Conservation (phyloP, 2,329 filamentous ascomycete species). For the Aaosphaeria pasadenensis region DNA sequence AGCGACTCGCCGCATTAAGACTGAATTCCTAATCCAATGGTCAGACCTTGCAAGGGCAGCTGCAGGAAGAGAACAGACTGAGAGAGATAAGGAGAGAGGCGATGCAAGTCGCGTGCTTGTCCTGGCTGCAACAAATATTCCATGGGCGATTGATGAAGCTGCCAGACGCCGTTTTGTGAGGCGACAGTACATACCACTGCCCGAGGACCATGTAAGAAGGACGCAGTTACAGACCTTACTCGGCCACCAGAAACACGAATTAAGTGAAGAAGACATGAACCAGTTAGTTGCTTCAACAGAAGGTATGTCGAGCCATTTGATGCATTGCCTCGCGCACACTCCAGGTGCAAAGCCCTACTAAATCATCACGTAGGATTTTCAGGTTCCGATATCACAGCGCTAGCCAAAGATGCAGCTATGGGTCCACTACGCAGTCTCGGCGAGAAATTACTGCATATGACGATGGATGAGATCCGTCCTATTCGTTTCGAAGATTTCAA, state of each 20-base stretch:
- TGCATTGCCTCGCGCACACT: not conserved
- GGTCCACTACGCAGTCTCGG: slow-evolving; percentile 86
- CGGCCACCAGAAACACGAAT: slow-evolving; percentile 80
- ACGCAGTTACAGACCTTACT: slow-evolving; percentile 77
- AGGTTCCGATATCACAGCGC: slow-evolving; percentile 91
- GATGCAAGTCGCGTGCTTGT: slow-evolving; percentile 89
- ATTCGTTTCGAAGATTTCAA: slow-evolving; percentile 82
- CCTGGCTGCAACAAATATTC: slow-evolving; percentile 90
- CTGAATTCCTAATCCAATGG: slow-evolving; percentile 97
- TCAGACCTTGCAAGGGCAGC: slow-evolving; percentile 89
- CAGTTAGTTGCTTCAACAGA: slow-evolving; percentile 77
- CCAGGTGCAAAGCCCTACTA: not conserved
- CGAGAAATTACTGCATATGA: slow-evolving; percentile 84
- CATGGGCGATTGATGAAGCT: slow-evolving; percentile 97
- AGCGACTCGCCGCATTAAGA: slow-evolving; percentile 90
- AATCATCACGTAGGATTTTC: slow-evolving; percentile 70
- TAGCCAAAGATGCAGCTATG: slow-evolving; percentile 98
- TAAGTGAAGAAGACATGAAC: slow-evolving; percentile 70
- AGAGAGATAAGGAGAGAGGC: slow-evolving; percentile 66
- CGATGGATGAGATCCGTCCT: slow-evolving; percentile 88
- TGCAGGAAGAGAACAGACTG: slow-evolving; percentile 71
- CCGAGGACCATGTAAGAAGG: slow-evolving; percentile 77
- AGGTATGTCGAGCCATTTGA: slow-evolving; percentile 53
- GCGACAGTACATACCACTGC: slow-evolving; percentile 92
- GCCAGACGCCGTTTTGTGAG: slow-evolving; percentile 86